A percentile compares a stretch with the other conserved stretches of the same genome.
Conservation (phyloP, 2,329 filamentous ascomycete genomes). For the Venturia pyrina region DNA sequence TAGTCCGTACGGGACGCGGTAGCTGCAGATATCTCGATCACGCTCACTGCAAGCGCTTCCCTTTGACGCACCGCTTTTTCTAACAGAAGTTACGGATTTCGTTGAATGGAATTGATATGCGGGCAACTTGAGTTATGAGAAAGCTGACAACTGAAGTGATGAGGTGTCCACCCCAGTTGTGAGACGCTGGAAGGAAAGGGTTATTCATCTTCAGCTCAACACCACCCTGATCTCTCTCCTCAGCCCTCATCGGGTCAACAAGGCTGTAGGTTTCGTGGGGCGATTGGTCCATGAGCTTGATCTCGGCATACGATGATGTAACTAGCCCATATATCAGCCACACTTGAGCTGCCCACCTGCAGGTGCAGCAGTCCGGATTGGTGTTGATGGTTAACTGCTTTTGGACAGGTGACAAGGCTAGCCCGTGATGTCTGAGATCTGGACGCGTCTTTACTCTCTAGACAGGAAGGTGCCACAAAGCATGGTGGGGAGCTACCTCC, state of each 20-base stretch:
- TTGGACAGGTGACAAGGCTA: not conserved
- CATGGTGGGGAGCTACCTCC: not conserved
- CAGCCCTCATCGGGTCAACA: not conserved
- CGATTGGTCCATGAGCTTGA: not conserved
- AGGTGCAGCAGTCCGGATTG: not conserved
- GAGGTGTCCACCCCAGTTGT: not conserved
- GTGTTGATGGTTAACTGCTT: not conserved
- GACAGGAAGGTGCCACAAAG: not conserved
- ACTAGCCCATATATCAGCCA: not conserved
- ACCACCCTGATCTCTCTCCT: not conserved
- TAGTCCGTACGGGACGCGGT: not conserved
- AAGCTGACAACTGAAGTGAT: not conserved
- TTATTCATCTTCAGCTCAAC: no score
- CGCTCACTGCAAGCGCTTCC: not conserved
- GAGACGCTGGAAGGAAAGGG: not conserved
- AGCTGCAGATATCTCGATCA: slow-evolving; percentile 3
- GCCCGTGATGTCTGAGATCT: not conserved
- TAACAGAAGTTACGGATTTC: not conserved
- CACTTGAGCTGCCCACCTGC: no score
- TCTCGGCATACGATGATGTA: not conserved
- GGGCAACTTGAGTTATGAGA: no score
- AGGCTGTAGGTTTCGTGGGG: not conserved
- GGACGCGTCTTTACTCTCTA: not conserved
- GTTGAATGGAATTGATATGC: no score
- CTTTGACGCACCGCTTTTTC: not conserved